A percentile compares a stretch with the other conserved stretches of the same genome.
Conservation (phyloP, 2,329 filamentous ascomycete genomes). For the Verticillium tricorpus region DNA sequence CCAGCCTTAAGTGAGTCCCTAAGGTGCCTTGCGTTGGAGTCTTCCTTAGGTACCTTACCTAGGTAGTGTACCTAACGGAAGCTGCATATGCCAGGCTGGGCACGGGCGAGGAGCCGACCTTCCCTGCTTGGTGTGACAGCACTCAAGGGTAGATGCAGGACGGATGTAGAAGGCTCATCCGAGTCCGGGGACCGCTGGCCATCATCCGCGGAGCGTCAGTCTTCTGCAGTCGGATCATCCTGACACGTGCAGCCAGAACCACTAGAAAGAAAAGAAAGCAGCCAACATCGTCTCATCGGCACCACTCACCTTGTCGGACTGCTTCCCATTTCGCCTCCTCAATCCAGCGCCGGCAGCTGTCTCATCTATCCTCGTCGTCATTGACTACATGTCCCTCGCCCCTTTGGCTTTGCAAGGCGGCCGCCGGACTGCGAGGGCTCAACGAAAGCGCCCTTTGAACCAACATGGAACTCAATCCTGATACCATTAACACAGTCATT, state of each 20-base stretch:
- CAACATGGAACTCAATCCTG: conserved; percentile 49
- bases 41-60: neutral
- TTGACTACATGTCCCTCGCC: neutral
- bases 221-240: neutral
- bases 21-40: neutral
- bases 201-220: neutral
- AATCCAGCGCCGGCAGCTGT: neutral
- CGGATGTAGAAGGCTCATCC: neutral
- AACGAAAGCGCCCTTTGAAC: neutral
- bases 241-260: neutral
- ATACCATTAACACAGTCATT: conserved; percentile 49
- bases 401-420: neutral
- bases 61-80: neutral
- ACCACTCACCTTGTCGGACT: neutral
- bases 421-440: neutral
- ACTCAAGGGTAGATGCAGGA: neutral
- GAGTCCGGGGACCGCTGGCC: neutral
- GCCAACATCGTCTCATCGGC: neutral
- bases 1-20: neutral
- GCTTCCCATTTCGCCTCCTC: neutral
- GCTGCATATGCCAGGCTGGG: neutral
- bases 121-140: neutral
- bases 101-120: neutral
- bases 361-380: neutral
- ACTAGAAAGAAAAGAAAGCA: neutral